These are phyloP conservation scores for Vigna reflexopilosa DNA, from an alignment of 306 rosid species.

Conservation along the genomic window DNA sequence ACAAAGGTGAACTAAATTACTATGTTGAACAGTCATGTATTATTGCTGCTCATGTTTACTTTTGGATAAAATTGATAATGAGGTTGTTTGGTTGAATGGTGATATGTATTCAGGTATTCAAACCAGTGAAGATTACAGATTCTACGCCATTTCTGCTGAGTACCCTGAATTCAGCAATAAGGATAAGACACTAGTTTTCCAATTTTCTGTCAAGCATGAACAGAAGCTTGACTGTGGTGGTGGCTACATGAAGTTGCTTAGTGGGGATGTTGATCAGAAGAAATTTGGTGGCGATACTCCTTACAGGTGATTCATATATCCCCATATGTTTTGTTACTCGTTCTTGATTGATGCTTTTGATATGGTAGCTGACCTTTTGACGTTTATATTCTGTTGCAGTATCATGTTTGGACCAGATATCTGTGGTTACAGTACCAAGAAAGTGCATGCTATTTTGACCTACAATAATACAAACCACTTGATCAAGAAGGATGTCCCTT, in stretches of 20 bases:
- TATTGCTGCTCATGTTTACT: constrained; percentile 3
- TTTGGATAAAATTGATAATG: constrained; percentile 11
- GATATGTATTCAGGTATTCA: constrained; percentile 76
- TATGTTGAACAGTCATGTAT: background rate
- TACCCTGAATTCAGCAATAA: constrained; percentile 96
- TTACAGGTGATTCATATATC: constrained; percentile 68
- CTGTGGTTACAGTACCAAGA: constrained; percentile 98
- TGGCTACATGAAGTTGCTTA: constrained; percentile 95
- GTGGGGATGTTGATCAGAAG: constrained; percentile 95
- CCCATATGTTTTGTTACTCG: constrained; percentile 11
- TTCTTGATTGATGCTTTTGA: background rate
- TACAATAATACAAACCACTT: constrained; percentile 83
- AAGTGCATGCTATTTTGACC: constrained; percentile 91
- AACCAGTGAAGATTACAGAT: constrained; percentile 95
- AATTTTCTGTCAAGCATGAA: constrained; percentile 95
- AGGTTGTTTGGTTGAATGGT: constrained; percentile 29
- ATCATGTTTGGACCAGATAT: constrained; percentile 99
- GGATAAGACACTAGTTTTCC: constrained; percentile 86
- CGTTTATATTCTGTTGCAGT: constrained; percentile 56
- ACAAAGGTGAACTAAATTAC: constrained; percentile 68
- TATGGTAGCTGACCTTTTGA: constrained; percentile 37
- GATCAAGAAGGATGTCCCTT: constrained; percentile 99
- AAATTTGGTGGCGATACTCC: constrained; percentile 96
- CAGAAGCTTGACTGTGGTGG: constrained; percentile 99
- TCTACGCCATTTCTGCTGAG: constrained; percentile 96